Evolutionary conservation across 108 stramenopile genomes (phyloP).

Genomic region (Cafeteria roenbergensis): DNA sequence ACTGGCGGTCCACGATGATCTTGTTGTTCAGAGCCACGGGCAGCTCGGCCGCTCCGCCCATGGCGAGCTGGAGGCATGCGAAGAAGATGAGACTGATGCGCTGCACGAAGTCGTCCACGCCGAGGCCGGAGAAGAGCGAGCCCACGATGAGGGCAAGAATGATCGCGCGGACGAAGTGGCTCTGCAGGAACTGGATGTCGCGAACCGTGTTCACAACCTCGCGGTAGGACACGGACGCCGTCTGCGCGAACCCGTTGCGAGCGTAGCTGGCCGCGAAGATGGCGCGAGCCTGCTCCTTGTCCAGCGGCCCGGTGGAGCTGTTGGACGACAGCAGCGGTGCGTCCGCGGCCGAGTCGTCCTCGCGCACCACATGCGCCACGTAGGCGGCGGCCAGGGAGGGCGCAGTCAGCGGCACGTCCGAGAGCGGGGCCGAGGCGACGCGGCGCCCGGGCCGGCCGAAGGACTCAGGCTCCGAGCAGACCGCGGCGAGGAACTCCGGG

Average conservation of each 20-base stretch:
- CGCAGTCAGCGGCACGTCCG: too few species aligned
- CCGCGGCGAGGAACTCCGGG: too few species aligned
- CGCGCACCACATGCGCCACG: too few species aligned
- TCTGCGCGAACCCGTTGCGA: neutral
- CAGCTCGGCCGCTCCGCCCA: conserved; percentile 56
- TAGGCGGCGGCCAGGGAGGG: too few species aligned
- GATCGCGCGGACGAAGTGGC: conserved; percentile 37
- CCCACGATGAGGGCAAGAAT: conserved; percentile 54
- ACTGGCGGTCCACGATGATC: conserved; percentile 66
- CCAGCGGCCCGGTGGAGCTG: neutral
- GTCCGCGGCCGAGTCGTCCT: too few species aligned
- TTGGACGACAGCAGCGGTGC: too few species aligned
- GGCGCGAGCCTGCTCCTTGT: neutral
- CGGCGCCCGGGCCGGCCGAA: too few species aligned
- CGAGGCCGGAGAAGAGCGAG: conserved; percentile 43
- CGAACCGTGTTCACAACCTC: conserved; percentile 45
- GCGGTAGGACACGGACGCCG: conserved; percentile 27
- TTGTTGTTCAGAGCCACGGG: conserved; percentile 50
- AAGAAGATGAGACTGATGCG: neutral
- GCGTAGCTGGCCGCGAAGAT: neutral
- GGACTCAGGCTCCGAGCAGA: too few species aligned
- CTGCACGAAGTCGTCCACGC: neutral
- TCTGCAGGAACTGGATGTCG: conserved; percentile 39
- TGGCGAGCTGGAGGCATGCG: conserved; percentile 44
- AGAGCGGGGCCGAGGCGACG: too few species aligned